Conservation (phyloP, 352 stramenopile genomes). For the Phytopythium delawarense region DNA sequence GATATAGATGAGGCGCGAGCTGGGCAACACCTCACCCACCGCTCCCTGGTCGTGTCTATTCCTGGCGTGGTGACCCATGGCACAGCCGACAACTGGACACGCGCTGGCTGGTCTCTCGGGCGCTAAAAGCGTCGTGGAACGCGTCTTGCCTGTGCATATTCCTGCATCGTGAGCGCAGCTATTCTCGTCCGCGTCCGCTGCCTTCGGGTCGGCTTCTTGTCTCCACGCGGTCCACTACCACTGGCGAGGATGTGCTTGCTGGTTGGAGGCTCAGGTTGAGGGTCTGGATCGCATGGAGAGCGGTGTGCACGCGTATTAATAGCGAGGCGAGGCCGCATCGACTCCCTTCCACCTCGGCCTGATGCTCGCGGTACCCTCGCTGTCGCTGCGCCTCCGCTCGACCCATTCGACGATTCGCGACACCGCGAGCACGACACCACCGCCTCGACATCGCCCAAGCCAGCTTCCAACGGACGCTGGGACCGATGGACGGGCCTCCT, state of each 20-base stretch:
- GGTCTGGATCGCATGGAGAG: neutral
- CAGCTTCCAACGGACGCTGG: neutral
- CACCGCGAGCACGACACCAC: neutral
- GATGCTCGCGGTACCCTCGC: neutral
- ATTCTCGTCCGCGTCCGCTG: neutral
- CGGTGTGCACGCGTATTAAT: neutral
- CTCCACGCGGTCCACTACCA: neutral
- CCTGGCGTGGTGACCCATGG: neutral
- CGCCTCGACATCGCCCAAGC: neutral
- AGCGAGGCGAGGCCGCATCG: neutral
- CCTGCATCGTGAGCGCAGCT: neutral
- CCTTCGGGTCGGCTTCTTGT: neutral
- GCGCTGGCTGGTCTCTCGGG: neutral
- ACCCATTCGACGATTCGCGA: neutral
- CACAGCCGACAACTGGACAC: neutral
- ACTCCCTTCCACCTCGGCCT: neutral
- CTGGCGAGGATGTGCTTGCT: neutral
- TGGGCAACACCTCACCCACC: neutral
- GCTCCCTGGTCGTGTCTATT: neutral
- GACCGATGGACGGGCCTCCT: conserved; percentile 1
- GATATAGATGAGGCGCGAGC: neutral
- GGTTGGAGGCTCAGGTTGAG: neutral
- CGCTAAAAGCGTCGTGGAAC: neutral
- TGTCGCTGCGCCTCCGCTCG: neutral
- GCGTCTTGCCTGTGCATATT: neutral